Conservation (phyloP, 768 basidiomycete genomes). For the Boletales sp. region DNA sequence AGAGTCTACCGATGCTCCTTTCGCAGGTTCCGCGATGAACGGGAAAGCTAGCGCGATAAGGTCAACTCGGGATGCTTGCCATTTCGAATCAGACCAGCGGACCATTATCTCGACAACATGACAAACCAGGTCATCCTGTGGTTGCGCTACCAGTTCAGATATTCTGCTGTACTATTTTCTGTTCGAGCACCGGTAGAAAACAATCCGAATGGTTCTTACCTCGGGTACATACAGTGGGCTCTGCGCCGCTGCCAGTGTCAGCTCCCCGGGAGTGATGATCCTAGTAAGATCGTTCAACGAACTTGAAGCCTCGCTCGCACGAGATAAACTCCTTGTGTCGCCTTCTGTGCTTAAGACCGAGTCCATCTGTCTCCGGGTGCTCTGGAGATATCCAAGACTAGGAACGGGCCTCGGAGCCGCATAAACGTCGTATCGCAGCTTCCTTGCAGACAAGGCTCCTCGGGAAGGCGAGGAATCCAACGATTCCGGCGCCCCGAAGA, state of each 20-base stretch:
- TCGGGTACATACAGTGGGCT: slow-evolving; percentile 12
- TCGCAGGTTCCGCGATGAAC: slow-evolving; percentile 48
- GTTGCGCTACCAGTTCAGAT: neutral
- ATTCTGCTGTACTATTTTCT: slow-evolving; percentile 9
- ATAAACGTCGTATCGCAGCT: slow-evolving; percentile 69
- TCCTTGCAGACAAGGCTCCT: slow-evolving; percentile 35
- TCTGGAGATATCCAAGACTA: slow-evolving; percentile 38
- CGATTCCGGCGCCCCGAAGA: slow-evolving; percentile 17
- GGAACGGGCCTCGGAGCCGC: slow-evolving; percentile 53
- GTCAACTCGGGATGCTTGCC: slow-evolving; percentile 42
- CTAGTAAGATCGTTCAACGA: slow-evolving; percentile 22
- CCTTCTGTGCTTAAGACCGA: slow-evolving; percentile 35
- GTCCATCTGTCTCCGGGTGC: slow-evolving; percentile 29
- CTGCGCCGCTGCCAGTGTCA: slow-evolving; percentile 24
- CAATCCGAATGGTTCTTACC: slow-evolving; percentile 12
- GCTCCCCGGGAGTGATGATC: slow-evolving; percentile 31
- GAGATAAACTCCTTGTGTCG: slow-evolving; percentile 31
- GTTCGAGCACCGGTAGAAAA: slow-evolving; percentile 1
- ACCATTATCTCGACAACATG: neutral
- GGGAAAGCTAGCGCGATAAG: slow-evolving; percentile 76
- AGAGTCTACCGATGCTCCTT: slow-evolving; percentile 11
- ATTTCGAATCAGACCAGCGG: slow-evolving; percentile 9
- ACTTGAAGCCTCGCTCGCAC: slow-evolving; percentile 19
- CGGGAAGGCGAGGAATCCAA: slow-evolving; percentile 18
- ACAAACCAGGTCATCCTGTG: slow-evolving; percentile 22